These are phyloP conservation scores for Geotrichum siamense DNA, from an alignment of 1,139 yeast species.

Conservation along the genomic window DNA sequence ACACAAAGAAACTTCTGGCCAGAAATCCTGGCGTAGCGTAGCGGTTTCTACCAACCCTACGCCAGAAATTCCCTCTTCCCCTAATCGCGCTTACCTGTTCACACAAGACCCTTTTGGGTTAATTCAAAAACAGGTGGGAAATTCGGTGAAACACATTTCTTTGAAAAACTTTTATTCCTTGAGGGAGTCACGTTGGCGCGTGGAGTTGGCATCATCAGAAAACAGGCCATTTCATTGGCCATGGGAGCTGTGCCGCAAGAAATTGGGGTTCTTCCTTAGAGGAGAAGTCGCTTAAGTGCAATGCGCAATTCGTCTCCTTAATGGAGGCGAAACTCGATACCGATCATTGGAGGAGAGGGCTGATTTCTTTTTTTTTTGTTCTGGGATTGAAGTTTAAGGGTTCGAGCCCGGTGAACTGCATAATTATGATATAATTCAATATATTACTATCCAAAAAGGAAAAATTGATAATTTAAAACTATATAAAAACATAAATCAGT, in stretches of 20 bases:
- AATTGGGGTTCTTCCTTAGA: constrained; percentile 62
- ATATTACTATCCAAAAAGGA: background rate
- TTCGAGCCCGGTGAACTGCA: background rate
- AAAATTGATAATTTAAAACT: background rate
- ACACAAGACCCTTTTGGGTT: constrained; percentile 38
- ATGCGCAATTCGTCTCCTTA: constrained; percentile 51
- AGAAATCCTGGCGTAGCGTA: too few relatives aligned
- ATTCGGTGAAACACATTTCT: constrained; percentile 74
- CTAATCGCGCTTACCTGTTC: constrained; percentile 58
- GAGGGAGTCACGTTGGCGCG: constrained; percentile 66
- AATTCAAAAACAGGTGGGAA: constrained; percentile 58
- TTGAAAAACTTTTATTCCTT: constrained; percentile 41
- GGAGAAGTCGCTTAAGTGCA: constrained; percentile 56
- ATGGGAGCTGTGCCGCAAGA: constrained; percentile 69
- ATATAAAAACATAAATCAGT: background rate
- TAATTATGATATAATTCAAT: background rate
- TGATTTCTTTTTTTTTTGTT: background rate
- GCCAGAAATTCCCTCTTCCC: background rate
- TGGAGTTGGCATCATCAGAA: constrained; percentile 72
- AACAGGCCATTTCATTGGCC: constrained; percentile 32
- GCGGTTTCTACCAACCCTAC: too few relatives aligned
- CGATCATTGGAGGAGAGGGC: constrained; percentile 52
- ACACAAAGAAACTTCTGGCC: too few relatives aligned
- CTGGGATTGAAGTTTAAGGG: background rate
- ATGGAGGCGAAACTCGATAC: constrained; percentile 53